Evolutionary conservation across 805 yeast genomes (phyloP), one percentile per base, ranked within the genome.

Genomic region (Teunomyces cretensis): DNA sequence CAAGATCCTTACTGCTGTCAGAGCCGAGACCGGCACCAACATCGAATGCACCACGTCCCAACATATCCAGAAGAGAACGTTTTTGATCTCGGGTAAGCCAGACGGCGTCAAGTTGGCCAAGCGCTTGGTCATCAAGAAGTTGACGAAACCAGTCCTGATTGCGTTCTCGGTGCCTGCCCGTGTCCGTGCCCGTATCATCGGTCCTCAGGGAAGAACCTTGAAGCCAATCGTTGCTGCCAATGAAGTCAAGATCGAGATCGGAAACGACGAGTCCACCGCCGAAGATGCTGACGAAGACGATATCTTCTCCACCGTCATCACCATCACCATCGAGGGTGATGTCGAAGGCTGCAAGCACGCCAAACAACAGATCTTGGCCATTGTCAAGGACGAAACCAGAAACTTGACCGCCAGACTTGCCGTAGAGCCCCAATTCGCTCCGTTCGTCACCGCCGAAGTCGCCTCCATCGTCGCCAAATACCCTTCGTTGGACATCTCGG

Each of bases 31-130:
- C 49, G 68, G 75, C 39, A 87, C 90, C 44, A 79, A 81, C 49
- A 80, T 90, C 50, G 96, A 90, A 62, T 86, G 95, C 44, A 88
- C 96, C 43, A 73, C 88, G 44, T 86, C 95, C 37, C 79, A 80
- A 55, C 79, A 78, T 52, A 82, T 86, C 47, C 84, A 83, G 52
- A 83, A 82, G 61, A 83, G 96, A 68, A 86, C 94, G 22, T 89
- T 89, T 58, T 76, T 91, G 60, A 79, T 92, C 53, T 78, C 84
- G 56, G 98, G 97, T 57, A 75, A 78, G 47, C 79, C 84, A 19
- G 80, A 70, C 12, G 78, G 79, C 43, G 90, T 88, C 45, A 74
- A 72, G 44, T 69, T 65, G 38, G 97, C 95, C 46, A 85, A 84
- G 64, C 78, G 88, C 51, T 87, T 86, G 51, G 76, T 92, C 46